Conservation (phyloP, 345 rosid species). For the Carallia pectinifolia region DNA sequence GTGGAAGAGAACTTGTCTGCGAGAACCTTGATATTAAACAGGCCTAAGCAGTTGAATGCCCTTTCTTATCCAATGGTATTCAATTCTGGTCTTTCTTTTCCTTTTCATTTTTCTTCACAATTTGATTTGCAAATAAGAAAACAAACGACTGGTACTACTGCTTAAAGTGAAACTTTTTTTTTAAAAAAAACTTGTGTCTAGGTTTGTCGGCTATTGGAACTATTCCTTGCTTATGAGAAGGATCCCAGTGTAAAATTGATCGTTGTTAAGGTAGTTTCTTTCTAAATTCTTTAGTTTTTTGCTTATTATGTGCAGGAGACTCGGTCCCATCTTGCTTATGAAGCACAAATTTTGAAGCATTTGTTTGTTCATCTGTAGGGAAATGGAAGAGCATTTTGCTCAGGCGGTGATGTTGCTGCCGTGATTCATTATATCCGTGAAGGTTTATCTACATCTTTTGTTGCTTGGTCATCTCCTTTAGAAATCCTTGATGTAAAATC, state of each 20-base stretch:
- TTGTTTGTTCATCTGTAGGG: constrained; percentile 39
- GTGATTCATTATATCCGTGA: constrained; percentile 41
- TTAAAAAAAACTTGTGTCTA: constrained; percentile 55
- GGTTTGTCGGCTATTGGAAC: constrained; percentile 55
- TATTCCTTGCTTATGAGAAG: constrained; percentile 55
- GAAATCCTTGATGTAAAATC: background rate
- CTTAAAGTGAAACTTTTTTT: background rate
- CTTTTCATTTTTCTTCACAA: background rate
- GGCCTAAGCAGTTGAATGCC: constrained; percentile 74
- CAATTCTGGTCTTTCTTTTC: background rate
- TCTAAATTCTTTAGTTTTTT: background rate
- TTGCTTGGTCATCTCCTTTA: constrained; percentile 14
- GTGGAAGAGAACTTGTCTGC: constrained; percentile 51
- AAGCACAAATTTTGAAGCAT: too few relatives aligned
- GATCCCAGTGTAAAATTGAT: constrained; percentile 60
- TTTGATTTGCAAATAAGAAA: background rate
- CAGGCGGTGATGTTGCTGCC: constrained; percentile 77
- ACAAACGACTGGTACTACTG: background rate
- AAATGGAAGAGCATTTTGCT: constrained; percentile 77
- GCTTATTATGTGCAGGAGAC: too few relatives aligned
- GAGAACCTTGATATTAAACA: constrained; percentile 61
- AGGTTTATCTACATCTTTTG: constrained; percentile 31
- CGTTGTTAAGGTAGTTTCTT: constrained; percentile 58
- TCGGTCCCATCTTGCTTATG: too few relatives aligned
- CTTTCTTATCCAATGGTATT: constrained; percentile 56